Evolutionary conservation across 164 flowering plant species (phyloP), one percentile per base, ranked within the genome.

Genomic region (Euptelea pleiosperma): DNA sequence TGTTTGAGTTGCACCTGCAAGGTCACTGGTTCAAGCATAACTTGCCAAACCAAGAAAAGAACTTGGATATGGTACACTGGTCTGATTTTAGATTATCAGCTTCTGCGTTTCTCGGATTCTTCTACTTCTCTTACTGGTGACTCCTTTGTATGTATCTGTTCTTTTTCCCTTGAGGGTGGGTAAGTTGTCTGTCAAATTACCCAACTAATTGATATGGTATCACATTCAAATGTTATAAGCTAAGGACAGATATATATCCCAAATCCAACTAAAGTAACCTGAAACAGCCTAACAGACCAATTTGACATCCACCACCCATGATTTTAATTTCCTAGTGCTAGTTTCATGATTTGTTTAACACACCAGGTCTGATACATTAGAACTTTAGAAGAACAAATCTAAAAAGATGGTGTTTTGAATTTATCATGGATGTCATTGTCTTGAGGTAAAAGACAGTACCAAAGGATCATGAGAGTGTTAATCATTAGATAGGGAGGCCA

Each of bases 401-500:
- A 37, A 39, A 37, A 39, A 21, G 46, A 16, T 55, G 34, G 10
- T 12, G 49, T 55, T 48, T 37, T 55, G 47, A 47, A 55, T 55
- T n/a, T 40, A 47, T 37, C 18, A 46, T 39, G 40, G 40, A 26
- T 57, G 49, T 48, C 48, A 30, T 21, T 55, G 22, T 48, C 46
- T 15, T 33, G 41, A 56, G 40, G 29, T 46, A 34, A 55, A 52
- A 33, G 52, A 52, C 14, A n/a, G n/a, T 39, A 36, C 19, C 34
- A 35, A 44, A 36, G 31, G 45, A 36, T 10, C 25, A 30, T 24
- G n/a, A 46, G 64, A 47, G 26, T 44, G 31, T 8, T 26, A 42
- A 44, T 57, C 35, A 63, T 64, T 57, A 28, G 54, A 51, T 11
- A 44, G 55, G 16, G 12, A 36, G n/a, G 59, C 18, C 36, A 24